Conservation (phyloP, 192 early-diverging fungal genomes). For the Backusella liffmaniae region DNA sequence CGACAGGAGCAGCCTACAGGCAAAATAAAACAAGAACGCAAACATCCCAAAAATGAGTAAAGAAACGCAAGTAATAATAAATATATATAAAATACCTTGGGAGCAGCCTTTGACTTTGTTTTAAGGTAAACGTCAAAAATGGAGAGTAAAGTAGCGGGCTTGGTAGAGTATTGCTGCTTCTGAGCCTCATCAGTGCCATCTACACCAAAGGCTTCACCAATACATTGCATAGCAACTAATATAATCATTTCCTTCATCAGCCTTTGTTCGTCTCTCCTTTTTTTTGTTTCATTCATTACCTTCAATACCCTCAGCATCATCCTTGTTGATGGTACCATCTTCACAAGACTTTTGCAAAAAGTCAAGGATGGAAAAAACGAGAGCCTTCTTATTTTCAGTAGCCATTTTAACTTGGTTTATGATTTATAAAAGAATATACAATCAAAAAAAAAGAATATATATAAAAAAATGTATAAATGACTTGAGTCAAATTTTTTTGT, state of each 20-base stretch:
- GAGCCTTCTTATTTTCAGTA: constrained; percentile 64
- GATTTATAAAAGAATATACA: not conserved
- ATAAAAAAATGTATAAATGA: constrained; percentile 1
- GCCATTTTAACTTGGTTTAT: constrained; percentile 11
- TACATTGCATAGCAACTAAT: constrained; percentile 88
- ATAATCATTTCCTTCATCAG: not conserved
- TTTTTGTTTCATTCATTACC: constrained; percentile 38
- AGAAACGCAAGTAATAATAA: not conserved
- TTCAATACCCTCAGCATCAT: constrained; percentile 82
- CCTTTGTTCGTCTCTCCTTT: not conserved
- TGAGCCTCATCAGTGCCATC: constrained; percentile 70
- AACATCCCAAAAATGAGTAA: not conserved
- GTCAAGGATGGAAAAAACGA: constrained; percentile 83
- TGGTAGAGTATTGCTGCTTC: constrained; percentile 71
- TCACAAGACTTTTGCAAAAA: constrained; percentile 70
- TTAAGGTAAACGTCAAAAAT: constrained; percentile 92
- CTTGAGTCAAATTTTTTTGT: not conserved
- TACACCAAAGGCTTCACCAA: constrained; percentile 92
- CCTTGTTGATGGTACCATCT: constrained; percentile 67
- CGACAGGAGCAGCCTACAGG: constrained; percentile 20
- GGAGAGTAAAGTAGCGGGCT: constrained; percentile 76
- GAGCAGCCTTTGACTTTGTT: constrained; percentile 55
- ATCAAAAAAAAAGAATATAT: not conserved
- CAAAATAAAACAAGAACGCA: not conserved
- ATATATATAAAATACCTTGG: constrained; percentile 6